Evolutionary conservation across 225 moss, liverwort and hornwort genomes (phyloP), one percentile per base, ranked within the genome.

Genomic region (Bryum argenteum): DNA sequence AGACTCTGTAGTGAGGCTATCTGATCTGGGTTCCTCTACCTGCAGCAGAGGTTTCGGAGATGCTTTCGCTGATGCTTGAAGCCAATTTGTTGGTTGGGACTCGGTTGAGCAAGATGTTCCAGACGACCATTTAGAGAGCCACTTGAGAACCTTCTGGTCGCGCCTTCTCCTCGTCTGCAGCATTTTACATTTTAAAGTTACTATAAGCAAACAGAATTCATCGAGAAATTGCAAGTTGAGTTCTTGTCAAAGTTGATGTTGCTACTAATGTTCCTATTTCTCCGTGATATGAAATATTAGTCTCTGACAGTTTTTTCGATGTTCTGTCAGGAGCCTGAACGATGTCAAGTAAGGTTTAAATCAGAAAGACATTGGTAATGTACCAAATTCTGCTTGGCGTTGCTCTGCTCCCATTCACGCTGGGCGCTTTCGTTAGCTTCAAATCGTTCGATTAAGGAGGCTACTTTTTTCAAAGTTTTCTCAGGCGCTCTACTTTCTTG

Each of bases 381-480:
- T 71, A 84, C 84, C 74, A 54, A 74, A 65, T 71, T 77, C 15
- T 74, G 74, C 71, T 70, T 80, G 22, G 54, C n/a, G 22, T 78
- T 70, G 62, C 69, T 73, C 65, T 75, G 64, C 61, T 86, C 77
- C 75, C 71, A 75, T 66, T 74, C 79, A 18, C 68, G 71, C 26
- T 83, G 80, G 26, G 45, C 64, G 69, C 22, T 80, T 56, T 83
- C 80, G 38, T 86, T 80, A 57, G 82, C 60, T 77, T 86, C 82
- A 18, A 80, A 86, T 44, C 71, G 71, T 72, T 86, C 86, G 45
- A 83, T 80, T 54, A 86, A 28, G 19, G 80, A 71, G 10, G 86
- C 77, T 54, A 83, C 80, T 43, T 86, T 83, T 67, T 75, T 86
- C 51, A 71, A 71, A 55, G 61, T 47, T 69, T 41, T 23, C 17